Conservation (phyloP, 140 eudicot genomes). For the Oenanthe javanica region DNA sequence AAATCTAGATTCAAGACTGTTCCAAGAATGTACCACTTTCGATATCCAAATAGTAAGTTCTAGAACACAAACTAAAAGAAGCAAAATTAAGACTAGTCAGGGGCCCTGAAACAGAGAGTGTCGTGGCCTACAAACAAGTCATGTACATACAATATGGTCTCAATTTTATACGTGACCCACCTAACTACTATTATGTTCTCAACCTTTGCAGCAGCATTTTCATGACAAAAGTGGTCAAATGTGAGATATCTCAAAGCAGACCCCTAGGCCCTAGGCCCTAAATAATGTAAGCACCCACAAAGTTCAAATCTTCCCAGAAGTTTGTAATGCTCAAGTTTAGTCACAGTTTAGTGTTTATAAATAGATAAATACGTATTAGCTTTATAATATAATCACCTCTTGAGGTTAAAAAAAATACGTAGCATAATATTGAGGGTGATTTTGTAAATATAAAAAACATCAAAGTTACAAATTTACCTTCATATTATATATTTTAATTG, state of each 20-base stretch:
- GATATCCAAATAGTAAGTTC: background rate
- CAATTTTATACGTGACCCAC: background rate
- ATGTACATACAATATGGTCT: background rate
- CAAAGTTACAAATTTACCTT: too few relatives aligned
- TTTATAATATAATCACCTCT: too few relatives aligned
- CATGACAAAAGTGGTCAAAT: background rate
- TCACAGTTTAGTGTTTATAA: too few relatives aligned
- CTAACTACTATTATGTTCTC: background rate
- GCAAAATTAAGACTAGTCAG: background rate
- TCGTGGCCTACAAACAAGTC: background rate
- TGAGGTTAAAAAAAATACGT: too few relatives aligned
- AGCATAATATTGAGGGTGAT: too few relatives aligned
- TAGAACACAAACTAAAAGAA: background rate
- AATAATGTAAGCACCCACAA: background rate
- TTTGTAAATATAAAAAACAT: too few relatives aligned
- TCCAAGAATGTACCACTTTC: background rate
- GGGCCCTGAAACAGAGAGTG: background rate
- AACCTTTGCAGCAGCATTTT: background rate
- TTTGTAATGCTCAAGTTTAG: too few relatives aligned
- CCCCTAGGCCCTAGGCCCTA: background rate
- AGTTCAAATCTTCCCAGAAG: too few relatives aligned
- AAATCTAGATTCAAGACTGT: background rate
- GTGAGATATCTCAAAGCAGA: background rate
- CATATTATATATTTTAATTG: too few relatives aligned
- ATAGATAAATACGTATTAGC: too few relatives aligned